Evolutionary conservation across 352 stramenopile genomes (phyloP).

Genomic region (Phytopythium montanum): DNA sequence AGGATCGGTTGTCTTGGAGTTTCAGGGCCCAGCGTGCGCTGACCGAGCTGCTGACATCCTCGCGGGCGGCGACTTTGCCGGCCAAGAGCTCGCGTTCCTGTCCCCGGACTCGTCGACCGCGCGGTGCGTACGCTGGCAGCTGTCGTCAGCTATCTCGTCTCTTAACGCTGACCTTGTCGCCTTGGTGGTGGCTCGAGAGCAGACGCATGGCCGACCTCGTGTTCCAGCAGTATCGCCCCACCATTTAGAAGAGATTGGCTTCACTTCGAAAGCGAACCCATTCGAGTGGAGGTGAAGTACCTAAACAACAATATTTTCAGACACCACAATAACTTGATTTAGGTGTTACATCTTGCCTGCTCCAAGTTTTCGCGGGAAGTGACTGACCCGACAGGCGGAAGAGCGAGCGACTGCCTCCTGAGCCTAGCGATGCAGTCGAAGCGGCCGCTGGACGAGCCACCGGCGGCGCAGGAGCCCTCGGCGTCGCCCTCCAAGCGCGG

Average conservation of each 20-base stretch:
- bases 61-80: constrained; percentile 17
- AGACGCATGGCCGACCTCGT: constrained; percentile 38
- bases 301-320: too few relatives aligned
- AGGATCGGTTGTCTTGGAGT: constrained; percentile 60
- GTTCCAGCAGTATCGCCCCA: constrained; percentile 54
- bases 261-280: background rate
- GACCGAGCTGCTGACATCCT: constrained; percentile 18
- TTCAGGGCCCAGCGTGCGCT: constrained; percentile 29
- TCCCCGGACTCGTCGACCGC: constrained; percentile 23
- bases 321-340: too few relatives aligned
- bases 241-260: constrained; percentile 16
- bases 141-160: constrained; percentile 1
- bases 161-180: background rate
- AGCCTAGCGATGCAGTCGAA: background rate
- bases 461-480: background rate
- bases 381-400: background rate
- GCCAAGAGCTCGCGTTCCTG: constrained; percentile 17
- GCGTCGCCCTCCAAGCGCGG: constrained; percentile 13
- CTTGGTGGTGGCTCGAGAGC: too few relatives aligned
- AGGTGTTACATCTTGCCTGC: too few relatives aligned
- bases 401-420: background rate
- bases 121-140: constrained; percentile 17
- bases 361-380: background rate
- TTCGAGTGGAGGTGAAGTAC: constrained; percentile 1
- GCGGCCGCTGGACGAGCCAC: constrained; percentile 5